Percentiles rank a stretch among this genome's conserved stretches.
Evolutionary conservation across 208 protist species (phyloP).

Genomic region (Leishmania aethiopica): DNA sequence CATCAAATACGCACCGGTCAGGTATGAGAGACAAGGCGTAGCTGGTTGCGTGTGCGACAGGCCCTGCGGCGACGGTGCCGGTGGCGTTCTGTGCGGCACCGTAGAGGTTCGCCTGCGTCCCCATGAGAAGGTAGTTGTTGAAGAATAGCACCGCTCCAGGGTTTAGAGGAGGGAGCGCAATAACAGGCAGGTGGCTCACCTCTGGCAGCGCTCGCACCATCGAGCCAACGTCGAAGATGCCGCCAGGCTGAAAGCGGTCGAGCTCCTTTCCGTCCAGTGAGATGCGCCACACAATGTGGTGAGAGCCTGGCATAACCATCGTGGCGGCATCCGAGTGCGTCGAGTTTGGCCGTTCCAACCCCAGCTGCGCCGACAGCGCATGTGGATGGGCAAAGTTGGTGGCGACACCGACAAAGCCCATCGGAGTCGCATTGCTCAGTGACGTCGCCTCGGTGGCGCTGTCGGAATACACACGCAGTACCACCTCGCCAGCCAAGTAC

Average conservation of each 20-base stretch:
- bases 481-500: slow-evolving; percentile 66
- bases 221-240: slow-evolving; percentile 70
- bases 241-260: slow-evolving; percentile 45
- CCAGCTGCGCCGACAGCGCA: slow-evolving; percentile 52
- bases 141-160: slow-evolving; percentile 68
- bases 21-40: slow-evolving; percentile 75
- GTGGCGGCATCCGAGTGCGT: slow-evolving; percentile 8
- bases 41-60: slow-evolving; percentile 37
- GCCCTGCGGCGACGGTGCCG: slow-evolving; percentile 3
- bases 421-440: slow-evolving; percentile 67
- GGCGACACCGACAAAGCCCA: slow-evolving; percentile 36
- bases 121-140: slow-evolving; percentile 57
- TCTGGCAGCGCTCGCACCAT: slow-evolving; percentile 57
- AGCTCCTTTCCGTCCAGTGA: slow-evolving; percentile 67
- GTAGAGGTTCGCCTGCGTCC: slow-evolving; percentile 44
- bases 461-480: slow-evolving; percentile 76
- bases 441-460: slow-evolving; percentile 45
- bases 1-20: slow-evolving; percentile 78
- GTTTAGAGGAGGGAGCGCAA: slow-evolving; percentile 49
- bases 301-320: slow-evolving; percentile 71
- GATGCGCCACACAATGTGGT: slow-evolving; percentile 57
- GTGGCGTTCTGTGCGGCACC: slow-evolving; percentile 23
- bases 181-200: slow-evolving; percentile 39
- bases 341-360: slow-evolving; percentile 24
- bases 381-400: slow-evolving; percentile 36